Evolutionary conservation across 2,329 filamentous ascomycete species (phyloP).

Genomic region (Aspergillus fischeri): DNA sequence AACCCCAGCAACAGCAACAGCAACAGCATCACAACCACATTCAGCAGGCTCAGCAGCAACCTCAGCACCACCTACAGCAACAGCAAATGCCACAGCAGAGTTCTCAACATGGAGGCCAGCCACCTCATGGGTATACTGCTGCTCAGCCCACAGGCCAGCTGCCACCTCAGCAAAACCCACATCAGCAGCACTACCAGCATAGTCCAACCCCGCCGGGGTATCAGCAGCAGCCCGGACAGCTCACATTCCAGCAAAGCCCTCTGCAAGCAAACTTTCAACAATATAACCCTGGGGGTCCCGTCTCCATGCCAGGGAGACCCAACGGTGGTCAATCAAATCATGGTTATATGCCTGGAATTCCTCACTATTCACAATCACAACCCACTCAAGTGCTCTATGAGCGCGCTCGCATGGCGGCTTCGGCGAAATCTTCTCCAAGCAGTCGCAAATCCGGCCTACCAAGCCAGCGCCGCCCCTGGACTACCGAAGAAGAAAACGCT

Average conservation of each 20-base stretch:
- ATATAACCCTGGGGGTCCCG: slow-evolving; percentile 33
- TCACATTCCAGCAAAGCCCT: slow-evolving; percentile 39
- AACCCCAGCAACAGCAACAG: slow-evolving; percentile 12
- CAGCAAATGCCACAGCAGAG: slow-evolving; percentile 18
- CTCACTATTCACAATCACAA: slow-evolving; percentile 46
- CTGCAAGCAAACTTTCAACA: slow-evolving; percentile 41
- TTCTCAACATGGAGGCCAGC: slow-evolving; percentile 27
- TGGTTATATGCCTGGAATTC: slow-evolving; percentile 43
- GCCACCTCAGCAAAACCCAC: slow-evolving; percentile 16
- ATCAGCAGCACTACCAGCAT: slow-evolving; percentile 30
- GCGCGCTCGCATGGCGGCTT: slow-evolving; percentile 52
- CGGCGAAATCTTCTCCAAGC: slow-evolving; percentile 52
- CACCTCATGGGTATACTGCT: slow-evolving; percentile 32
- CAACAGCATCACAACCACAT: slow-evolving; percentile 17
- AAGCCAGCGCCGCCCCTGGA: slow-evolving; percentile 72
- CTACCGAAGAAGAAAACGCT: slow-evolving; percentile 82
- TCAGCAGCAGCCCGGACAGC: slow-evolving; percentile 27
- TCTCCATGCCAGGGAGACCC: slow-evolving; percentile 26
- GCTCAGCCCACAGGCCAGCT: slow-evolving; percentile 27
- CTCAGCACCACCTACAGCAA: slow-evolving; percentile 17
- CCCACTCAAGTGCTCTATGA: slow-evolving; percentile 57
- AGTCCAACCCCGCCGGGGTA: slow-evolving; percentile 35
- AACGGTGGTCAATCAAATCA: slow-evolving; percentile 34
- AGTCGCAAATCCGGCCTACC: slow-evolving; percentile 51
- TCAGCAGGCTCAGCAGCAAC: slow-evolving; percentile 22